These are phyloP conservation scores for Kluyveromyces siamensis DNA, from an alignment of 805 yeast species.

Conservation along the genomic window DNA sequence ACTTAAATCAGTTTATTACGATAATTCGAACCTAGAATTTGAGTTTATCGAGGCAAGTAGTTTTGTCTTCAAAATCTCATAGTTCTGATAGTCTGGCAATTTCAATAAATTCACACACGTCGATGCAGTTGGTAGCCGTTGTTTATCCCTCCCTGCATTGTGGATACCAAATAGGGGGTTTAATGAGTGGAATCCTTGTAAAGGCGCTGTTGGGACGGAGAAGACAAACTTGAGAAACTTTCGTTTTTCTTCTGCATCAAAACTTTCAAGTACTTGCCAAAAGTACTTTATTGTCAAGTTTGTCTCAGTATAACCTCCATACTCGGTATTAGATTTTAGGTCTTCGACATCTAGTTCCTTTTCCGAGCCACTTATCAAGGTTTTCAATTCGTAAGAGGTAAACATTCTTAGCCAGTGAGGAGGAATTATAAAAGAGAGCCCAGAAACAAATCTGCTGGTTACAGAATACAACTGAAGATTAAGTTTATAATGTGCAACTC, in stretches of 20 bases:
- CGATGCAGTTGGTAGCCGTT: constrained; percentile 79
- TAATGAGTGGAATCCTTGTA: constrained; percentile 71
- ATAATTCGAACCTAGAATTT: constrained; percentile 82
- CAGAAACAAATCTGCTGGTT: constrained; percentile 49
- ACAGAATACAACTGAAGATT: constrained; percentile 57
- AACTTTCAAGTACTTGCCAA: constrained; percentile 70
- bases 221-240: constrained; percentile 81
- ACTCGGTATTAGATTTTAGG: constrained; percentile 49
- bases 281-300: constrained; percentile 56
- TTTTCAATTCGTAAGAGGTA: constrained; percentile 74
- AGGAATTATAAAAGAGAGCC: constrained; percentile 59
- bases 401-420: constrained; percentile 78
- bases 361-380: constrained; percentile 73
- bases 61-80: constrained; percentile 47
- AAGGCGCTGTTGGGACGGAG: constrained; percentile 84
- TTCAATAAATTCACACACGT: constrained; percentile 87
- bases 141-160: constrained; percentile 46
- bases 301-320: constrained; percentile 50
- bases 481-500: constrained; percentile 69
- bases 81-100: constrained; percentile 72
- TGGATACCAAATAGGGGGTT: constrained; percentile 75
- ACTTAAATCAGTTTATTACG: constrained; percentile 25
- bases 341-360: constrained; percentile 64
- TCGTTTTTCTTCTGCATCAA: constrained; percentile 51
- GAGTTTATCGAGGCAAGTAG: constrained; percentile 70